Conservation (phyloP, 2,329 filamentous ascomycete genomes). For the Talaromyces sp. region DNA sequence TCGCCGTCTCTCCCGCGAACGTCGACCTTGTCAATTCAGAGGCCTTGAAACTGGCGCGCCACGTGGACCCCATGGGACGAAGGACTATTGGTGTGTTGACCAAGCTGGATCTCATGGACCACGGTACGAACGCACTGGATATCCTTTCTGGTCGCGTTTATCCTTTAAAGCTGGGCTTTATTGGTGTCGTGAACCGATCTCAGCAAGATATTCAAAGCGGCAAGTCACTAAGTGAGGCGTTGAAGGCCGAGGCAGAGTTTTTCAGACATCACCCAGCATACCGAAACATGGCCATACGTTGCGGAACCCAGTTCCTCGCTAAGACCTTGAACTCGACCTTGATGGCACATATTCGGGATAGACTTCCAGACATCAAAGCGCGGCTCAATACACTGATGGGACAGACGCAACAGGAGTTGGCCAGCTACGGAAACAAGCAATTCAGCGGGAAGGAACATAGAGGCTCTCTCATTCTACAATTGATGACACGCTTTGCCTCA, state of each 20-base stretch:
- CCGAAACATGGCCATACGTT: slow-evolving; percentile 88
- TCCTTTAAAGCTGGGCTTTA: slow-evolving; percentile 93
- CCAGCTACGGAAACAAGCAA: slow-evolving; percentile 95
- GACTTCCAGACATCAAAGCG: slow-evolving; percentile 95
- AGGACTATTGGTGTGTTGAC: slow-evolving; percentile 96
- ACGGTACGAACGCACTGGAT: slow-evolving; percentile 94
- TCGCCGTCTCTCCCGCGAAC: slow-evolving; percentile 95
- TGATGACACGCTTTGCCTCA: slow-evolving; percentile 97
- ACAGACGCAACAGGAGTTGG: slow-evolving; percentile 97
- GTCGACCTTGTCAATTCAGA: slow-evolving; percentile 98
- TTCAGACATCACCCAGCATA: slow-evolving; percentile 97
- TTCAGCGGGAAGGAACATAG: slow-evolving; percentile 97
- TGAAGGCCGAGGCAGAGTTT: slow-evolving; percentile 87
- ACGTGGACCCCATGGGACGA: slow-evolving; percentile 91
- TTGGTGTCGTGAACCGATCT: slow-evolving; percentile 95
- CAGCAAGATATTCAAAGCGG: slow-evolving; percentile 97
- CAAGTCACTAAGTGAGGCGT: slow-evolving; percentile 88
- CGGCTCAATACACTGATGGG: slow-evolving; percentile 97
- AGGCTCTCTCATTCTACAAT: slow-evolving; percentile 87
- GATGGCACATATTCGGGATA: slow-evolving; percentile 93
- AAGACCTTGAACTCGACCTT: slow-evolving; percentile 93
- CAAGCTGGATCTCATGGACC: slow-evolving; percentile 97
- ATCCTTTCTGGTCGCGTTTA: slow-evolving; percentile 97
- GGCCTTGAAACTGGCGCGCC: slow-evolving; percentile 88
- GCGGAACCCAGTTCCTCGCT: slow-evolving; percentile 89